Evolutionary conservation across 352 stramenopile species (phyloP).

Genomic region (Globisporangium cylindrosporum): DNA sequence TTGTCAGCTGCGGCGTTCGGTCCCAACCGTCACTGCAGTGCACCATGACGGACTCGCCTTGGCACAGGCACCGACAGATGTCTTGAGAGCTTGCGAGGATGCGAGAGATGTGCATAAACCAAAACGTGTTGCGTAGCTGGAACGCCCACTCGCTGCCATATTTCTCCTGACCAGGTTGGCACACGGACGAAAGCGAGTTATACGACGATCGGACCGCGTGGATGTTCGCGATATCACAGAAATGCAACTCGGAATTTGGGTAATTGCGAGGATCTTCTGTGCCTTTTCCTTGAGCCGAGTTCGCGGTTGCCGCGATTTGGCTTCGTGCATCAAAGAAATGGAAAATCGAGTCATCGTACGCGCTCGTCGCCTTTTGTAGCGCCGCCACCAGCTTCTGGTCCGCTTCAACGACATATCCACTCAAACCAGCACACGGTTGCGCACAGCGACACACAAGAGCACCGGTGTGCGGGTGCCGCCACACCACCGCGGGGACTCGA

Average conservation of each 20-base stretch:
- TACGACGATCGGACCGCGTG: conserved; percentile 94
- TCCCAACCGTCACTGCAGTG: conserved; percentile 99
- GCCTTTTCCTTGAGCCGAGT: conserved; percentile 84
- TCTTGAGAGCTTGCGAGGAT: conserved; percentile 94
- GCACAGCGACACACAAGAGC: conserved; percentile 87
- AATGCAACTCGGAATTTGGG: conserved; percentile 93
- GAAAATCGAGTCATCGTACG: conserved; percentile 62
- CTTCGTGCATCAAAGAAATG: conserved; percentile 85
- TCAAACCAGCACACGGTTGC: conserved; percentile 80
- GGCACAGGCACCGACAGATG: conserved; percentile 92
- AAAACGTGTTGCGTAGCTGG: conserved; percentile 95
- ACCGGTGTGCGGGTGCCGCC: conserved; percentile 88
- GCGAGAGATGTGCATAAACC: conserved; percentile 95
- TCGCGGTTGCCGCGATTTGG: conserved; percentile 83
- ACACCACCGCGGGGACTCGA: conserved; percentile 93
- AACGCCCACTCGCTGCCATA: conserved; percentile 77
- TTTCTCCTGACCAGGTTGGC: conserved; percentile 74
- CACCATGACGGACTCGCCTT: conserved; percentile 95
- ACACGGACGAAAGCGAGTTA: conserved; percentile 69
- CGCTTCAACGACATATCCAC: conserved; percentile 73
- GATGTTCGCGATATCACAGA: conserved; percentile 99
- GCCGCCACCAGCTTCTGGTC: conserved; percentile 80
- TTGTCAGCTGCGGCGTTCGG: conserved; percentile 95
- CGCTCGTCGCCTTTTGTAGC: conserved; percentile 64
- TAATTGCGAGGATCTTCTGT: conserved; percentile 95